These are phyloP conservation scores for Hypoxylon fragiforme DNA, from an alignment of 495 filamentous ascomycete species.

Conservation along the genomic window DNA sequence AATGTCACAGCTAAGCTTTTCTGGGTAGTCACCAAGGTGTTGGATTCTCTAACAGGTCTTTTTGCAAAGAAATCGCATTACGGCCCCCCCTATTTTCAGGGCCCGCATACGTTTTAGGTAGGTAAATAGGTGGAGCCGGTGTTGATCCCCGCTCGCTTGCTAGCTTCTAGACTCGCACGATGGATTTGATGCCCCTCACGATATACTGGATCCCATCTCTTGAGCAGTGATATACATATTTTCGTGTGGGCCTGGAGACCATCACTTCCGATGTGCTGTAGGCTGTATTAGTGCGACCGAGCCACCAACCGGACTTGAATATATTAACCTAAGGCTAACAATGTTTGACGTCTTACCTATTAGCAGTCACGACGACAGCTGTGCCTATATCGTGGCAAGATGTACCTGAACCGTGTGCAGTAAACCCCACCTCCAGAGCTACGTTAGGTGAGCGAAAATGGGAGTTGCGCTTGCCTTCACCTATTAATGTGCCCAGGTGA, in stretches of 20 bases:
- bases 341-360: too few species aligned
- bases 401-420: too few species aligned
- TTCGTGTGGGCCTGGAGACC: too few species aligned
- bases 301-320: neutral
- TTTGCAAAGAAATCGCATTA: too few species aligned
- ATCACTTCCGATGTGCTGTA: neutral
- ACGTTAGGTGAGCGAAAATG: neutral
- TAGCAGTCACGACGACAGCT: too few species aligned
- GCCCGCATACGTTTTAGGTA: neutral
- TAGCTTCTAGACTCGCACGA: neutral
- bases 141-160: too few species aligned
- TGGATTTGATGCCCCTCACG: neutral
- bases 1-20: neutral
- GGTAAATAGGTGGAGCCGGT: neutral
- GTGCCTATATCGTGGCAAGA: too few species aligned
- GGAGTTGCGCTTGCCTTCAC: too few species aligned
- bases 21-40: neutral
- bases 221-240: too few species aligned
- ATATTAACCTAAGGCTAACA: neutral
- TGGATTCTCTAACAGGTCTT: neutral
- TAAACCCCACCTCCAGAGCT: neutral
- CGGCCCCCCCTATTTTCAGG: too few species aligned
- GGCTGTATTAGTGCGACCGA: neutral
- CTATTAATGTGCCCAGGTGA: too few species aligned
- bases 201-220: neutral